Conservation (phyloP, 2,329 filamentous ascomycete genomes). For the Ophiostoma ulmi region DNA sequence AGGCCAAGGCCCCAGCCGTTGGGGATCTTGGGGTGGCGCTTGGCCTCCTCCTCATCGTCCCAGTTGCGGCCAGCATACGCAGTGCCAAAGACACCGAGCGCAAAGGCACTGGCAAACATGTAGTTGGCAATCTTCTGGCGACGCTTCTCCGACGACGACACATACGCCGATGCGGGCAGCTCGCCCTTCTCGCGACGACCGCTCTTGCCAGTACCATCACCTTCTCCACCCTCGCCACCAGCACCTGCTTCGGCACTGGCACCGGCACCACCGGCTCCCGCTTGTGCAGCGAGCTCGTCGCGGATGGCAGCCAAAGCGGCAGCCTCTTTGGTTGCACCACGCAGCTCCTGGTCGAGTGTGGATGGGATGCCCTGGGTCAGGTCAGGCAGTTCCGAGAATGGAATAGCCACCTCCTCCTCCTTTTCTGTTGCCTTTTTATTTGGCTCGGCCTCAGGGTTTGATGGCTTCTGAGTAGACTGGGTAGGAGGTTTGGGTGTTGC, state of each 20-base stretch:
- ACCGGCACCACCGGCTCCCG: slow-evolving; percentile 23
- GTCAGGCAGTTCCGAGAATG: slow-evolving; percentile 72
- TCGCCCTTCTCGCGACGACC: slow-evolving; percentile 57
- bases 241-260: slow-evolving; percentile 40
- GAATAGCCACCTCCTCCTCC: slow-evolving; percentile 37
- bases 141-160: slow-evolving; percentile 83
- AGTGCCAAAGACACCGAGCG: slow-evolving; percentile 52
- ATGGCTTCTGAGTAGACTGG: slow-evolving; percentile 15
- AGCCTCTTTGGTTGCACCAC: slow-evolving; percentile 40
- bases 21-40: slow-evolving; percentile 61
- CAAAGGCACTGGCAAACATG: slow-evolving; percentile 59
- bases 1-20: slow-evolving; percentile 70
- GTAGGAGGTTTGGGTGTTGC: not conserved
- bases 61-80: slow-evolving; percentile 84
- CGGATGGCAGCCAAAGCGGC: slow-evolving; percentile 35
- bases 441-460: slow-evolving; percentile 27
- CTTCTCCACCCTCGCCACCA: slow-evolving; percentile 46
- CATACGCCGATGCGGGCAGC: slow-evolving; percentile 72
- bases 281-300: slow-evolving; percentile 35
- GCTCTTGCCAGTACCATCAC: slow-evolving; percentile 42
- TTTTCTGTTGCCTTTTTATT: slow-evolving; percentile 25
- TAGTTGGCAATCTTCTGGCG: slow-evolving; percentile 71
- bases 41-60: slow-evolving; percentile 73
- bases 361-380: slow-evolving; percentile 93
- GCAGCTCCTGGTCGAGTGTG: slow-evolving; percentile 73